Percentiles rank a stretch among this genome's conserved stretches.
Conservation (phyloP, 306 rosid species). For the Ceratonia siliqua region DNA sequence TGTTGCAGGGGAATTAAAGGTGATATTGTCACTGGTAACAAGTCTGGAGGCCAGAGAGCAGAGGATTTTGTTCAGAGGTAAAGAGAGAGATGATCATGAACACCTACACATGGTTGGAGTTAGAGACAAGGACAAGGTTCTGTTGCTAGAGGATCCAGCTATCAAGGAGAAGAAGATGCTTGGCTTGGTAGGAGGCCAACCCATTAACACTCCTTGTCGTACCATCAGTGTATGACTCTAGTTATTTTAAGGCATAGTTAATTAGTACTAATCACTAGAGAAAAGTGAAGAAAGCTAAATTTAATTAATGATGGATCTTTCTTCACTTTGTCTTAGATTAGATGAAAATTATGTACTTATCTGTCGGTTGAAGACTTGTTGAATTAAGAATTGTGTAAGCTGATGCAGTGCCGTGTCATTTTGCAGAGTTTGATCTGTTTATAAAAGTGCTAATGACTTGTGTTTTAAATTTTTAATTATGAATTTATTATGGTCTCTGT, state of each 20-base stretch:
- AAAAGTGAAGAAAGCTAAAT: slow-evolving; percentile 25
- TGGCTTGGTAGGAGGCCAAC: slow-evolving; percentile 43
- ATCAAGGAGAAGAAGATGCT: slow-evolving; percentile 78
- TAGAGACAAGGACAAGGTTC: slow-evolving; percentile 84
- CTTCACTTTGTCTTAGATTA: slow-evolving; percentile 40
- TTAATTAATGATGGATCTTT: slow-evolving; percentile 30
- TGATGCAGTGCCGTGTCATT: slow-evolving; percentile 37
- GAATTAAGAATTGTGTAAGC: slow-evolving; percentile 32
- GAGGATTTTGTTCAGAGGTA: slow-evolving; percentile 84
- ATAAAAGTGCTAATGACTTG: slow-evolving; percentile 19
- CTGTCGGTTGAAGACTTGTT: slow-evolving; percentile 24
- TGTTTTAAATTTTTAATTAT: neutral
- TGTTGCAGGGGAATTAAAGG: slow-evolving; percentile 75
- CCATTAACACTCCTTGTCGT: slow-evolving; percentile 41
- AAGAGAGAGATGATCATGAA: slow-evolving; percentile 84
- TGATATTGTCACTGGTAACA: slow-evolving; percentile 68
- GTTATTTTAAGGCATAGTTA: slow-evolving; percentile 1
- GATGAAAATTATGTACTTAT: slow-evolving; percentile 32
- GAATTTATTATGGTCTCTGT: neutral
- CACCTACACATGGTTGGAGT: slow-evolving; percentile 95
- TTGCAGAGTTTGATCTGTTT: slow-evolving; percentile 18
- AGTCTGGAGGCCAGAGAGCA: slow-evolving; percentile 81
- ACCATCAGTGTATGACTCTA: slow-evolving; percentile 56
- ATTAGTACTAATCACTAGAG: slow-evolving; percentile 41
- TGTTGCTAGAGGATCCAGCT: slow-evolving; percentile 85